These are phyloP conservation scores for Pseudogymnoascus destructans DNA, from an alignment of 2,329 filamentous ascomycete genomes.

Conservation along the genomic window DNA sequence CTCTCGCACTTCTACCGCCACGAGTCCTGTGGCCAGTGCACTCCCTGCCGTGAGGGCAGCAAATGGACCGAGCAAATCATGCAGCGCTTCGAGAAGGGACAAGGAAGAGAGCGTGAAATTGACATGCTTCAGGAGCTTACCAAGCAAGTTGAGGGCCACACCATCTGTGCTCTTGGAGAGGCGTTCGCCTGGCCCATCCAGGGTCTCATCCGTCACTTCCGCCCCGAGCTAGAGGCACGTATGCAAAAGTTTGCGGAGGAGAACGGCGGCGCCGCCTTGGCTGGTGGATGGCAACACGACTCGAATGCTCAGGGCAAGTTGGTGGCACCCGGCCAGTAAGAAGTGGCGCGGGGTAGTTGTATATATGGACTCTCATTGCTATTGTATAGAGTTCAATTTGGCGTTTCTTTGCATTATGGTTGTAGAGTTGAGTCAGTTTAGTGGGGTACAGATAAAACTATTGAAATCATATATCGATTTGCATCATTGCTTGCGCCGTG, in stretches of 20 bases:
- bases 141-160: constrained; percentile 98
- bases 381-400: constrained; percentile 7
- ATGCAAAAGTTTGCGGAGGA: constrained; percentile 69
- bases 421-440: constrained; percentile 8
- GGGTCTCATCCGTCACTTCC: constrained; percentile 95
- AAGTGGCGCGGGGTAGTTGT: constrained; percentile 15
- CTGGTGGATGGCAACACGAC: constrained; percentile 77
- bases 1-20: constrained; percentile 97
- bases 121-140: constrained; percentile 99
- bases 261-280: constrained; percentile 60
- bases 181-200: constrained; percentile 98
- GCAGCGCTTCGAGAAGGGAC: constrained; percentile 85
- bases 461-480: constrained; percentile 2
- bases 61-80: constrained; percentile 99
- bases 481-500: not conserved
- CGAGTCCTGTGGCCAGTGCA: constrained; percentile 97
- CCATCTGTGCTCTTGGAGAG: constrained; percentile 92
- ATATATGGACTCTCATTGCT: constrained; percentile 15
- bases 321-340: constrained; percentile 78
- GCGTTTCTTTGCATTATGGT: constrained; percentile 9
- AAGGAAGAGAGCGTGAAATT: constrained; percentile 82
- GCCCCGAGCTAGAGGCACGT: constrained; percentile 84
- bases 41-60: constrained; percentile 95
- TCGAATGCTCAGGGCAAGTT: constrained; percentile 66
- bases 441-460: constrained; percentile 6